These are phyloP conservation scores for Aspergillus niger DNA, from an alignment of 2,329 filamentous ascomycete genomes.

Conservation along the genomic window DNA sequence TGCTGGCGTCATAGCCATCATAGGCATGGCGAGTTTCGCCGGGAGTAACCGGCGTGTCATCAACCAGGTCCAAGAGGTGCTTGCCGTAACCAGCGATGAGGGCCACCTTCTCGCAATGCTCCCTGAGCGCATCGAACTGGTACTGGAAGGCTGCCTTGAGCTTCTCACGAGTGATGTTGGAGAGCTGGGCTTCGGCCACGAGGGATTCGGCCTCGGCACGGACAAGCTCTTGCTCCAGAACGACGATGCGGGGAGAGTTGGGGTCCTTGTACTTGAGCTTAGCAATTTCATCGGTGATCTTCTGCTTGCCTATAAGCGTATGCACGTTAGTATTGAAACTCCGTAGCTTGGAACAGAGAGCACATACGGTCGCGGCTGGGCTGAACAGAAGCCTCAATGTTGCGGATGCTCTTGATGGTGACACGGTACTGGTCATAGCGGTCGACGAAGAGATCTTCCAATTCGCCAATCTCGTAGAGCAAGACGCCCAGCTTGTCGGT, in stretches of 20 bases:
- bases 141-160: slow-evolving; percentile 97
- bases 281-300: slow-evolving; percentile 97
- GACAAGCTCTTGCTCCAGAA: slow-evolving; percentile 97
- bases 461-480: slow-evolving; percentile 96
- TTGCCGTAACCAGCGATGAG: slow-evolving; percentile 98
- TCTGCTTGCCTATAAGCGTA: slow-evolving; percentile 76
- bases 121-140: slow-evolving; percentile 94
- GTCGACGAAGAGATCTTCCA: slow-evolving; percentile 97
- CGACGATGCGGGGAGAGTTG: slow-evolving; percentile 94
- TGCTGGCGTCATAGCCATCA: slow-evolving; percentile 97
- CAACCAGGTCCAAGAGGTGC: slow-evolving; percentile 94
- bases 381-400: slow-evolving; percentile 98
- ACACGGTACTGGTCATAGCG: slow-evolving; percentile 99
- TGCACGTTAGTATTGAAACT: slow-evolving; percentile 11
- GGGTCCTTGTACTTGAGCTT: slow-evolving; percentile 99
- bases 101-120: slow-evolving; percentile 97
- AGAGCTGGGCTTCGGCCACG: slow-evolving; percentile 95
- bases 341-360: neutral
- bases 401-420: slow-evolving; percentile 98
- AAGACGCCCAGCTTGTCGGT: slow-evolving; percentile 98
- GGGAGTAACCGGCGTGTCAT: slow-evolving; percentile 94
- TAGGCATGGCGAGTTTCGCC: slow-evolving; percentile 95
- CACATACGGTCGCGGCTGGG: slow-evolving; percentile 89
- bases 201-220: slow-evolving; percentile 98
- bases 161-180: slow-evolving; percentile 99